Evolutionary conservation across 371 early-diverging fungal species (phyloP), one percentile per base, ranked within the genome.

Genomic region (Apophysomyces variabilis): DNA sequence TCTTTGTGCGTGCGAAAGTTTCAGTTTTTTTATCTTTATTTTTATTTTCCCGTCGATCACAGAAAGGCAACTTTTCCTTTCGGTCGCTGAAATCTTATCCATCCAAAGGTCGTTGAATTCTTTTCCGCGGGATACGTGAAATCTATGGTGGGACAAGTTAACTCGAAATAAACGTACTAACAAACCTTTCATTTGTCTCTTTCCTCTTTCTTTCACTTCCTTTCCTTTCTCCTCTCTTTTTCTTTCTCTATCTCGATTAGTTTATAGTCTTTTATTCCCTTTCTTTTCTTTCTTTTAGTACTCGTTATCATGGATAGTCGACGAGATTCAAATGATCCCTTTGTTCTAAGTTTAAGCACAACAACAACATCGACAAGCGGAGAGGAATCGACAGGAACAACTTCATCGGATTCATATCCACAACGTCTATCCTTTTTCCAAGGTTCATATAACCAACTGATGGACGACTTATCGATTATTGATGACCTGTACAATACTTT

Each of bases 401-500:
- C 54, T 50, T 50, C 54, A 21, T n/a, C 21, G 16, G 54, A 21
- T 9, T 50, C 54, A 7, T 26, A 50, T 16, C n/a, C 21, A 4
- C 54, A 50, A 11, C 54, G 54, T 50, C 21, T 50, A 50, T 50
- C 54, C 21, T 50, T 50, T 21, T 21, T 50, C 21, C 54, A 21
- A 21, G 54, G 21, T 21, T 58, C 58, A n/a, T 69, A 57, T 41
- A 16, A 37, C 43, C 69, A 75, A 16, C 46, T 73, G 4, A 61
- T 76, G 56, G 73, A 73, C 58, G 76, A 76, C 50, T 64, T 76
- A 13, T 57, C 73, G 3, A 76, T 76, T 18, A 76, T 76, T 47
- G 76, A 76, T 32, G 76, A 76, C n/a, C 41, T 76, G 32, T 73
- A 71, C 41, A 65, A 64, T 9, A 60, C 60, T 4, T 75, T 62